Conservation (phyloP, 75 land plant genomes). For the Cupressus sempervirens region DNA sequence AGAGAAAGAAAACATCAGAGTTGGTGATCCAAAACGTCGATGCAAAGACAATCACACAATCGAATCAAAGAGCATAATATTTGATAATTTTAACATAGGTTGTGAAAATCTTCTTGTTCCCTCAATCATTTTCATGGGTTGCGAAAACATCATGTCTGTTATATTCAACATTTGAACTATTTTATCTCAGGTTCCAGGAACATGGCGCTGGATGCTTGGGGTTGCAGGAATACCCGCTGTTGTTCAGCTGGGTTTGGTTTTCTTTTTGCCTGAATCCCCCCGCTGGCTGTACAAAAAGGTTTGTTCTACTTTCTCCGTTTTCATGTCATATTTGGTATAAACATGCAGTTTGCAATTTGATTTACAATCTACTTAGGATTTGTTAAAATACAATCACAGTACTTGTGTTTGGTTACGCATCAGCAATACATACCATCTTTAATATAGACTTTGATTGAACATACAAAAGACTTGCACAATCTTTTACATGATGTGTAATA, state of each 20-base stretch:
- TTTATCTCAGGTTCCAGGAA: conserved; percentile 39
- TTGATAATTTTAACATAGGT: too few relatives aligned
- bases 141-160: background rate
- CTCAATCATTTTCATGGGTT: background rate
- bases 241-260: conserved; percentile 27
- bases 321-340: background rate
- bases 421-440: background rate
- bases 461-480: too few relatives aligned
- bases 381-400: background rate
- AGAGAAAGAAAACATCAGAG: too few relatives aligned
- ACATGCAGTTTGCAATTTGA: background rate
- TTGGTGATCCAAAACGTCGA: too few relatives aligned
- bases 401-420: background rate
- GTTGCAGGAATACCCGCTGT: conserved; percentile 43
- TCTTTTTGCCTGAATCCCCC: conserved; percentile 46
- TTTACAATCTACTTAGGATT: background rate
- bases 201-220: conserved; percentile 62
- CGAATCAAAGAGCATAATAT: too few relatives aligned
- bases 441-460: too few relatives aligned
- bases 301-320: background rate
- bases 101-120: too few relatives aligned
- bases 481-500: too few relatives aligned
- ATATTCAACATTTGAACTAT: background rate
- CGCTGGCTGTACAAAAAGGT: conserved; percentile 45
- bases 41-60: too few relatives aligned